Evolutionary conservation across 352 stramenopile genomes (phyloP).

Genomic region (Globisporangium sylvaticum): DNA sequence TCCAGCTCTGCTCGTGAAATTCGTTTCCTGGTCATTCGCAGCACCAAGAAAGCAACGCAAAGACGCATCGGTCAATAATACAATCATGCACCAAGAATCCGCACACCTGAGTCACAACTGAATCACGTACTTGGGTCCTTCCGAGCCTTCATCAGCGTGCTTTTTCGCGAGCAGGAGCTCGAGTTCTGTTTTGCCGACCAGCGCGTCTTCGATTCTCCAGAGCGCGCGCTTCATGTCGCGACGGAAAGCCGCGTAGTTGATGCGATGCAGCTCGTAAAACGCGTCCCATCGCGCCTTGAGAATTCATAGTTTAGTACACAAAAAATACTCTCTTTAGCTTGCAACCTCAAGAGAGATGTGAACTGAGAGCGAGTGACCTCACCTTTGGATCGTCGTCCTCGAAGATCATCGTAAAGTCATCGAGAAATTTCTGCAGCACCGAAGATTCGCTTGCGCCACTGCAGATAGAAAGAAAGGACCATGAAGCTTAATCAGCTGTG

Average conservation of each 20-base stretch:
- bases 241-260: constrained; percentile 45
- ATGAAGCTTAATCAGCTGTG: neutral
- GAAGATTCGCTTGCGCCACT: constrained; percentile 25
- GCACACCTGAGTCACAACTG: neutral
- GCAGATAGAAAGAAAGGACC: neutral
- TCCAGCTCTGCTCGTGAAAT: constrained; percentile 29
- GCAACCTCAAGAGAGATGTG: neutral
- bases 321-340: neutral
- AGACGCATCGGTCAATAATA: neutral
- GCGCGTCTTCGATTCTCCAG: constrained; percentile 39
- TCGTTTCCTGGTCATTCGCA: neutral
- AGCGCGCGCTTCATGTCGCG: constrained; percentile 71
- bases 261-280: constrained; percentile 34
- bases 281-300: constrained; percentile 38
- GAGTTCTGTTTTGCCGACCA: constrained; percentile 52
- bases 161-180: constrained; percentile 42
- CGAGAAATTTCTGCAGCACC: constrained; percentile 41
- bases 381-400: constrained; percentile 51
- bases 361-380: too few species aligned
- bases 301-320: neutral
- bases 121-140: constrained; percentile 8
- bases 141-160: neutral
- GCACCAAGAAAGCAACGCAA: neutral
- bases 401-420: constrained; percentile 46
- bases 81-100: neutral